Conservation (phyloP, 2,329 filamentous ascomycete genomes). For the Davidsoniella australis region DNA sequence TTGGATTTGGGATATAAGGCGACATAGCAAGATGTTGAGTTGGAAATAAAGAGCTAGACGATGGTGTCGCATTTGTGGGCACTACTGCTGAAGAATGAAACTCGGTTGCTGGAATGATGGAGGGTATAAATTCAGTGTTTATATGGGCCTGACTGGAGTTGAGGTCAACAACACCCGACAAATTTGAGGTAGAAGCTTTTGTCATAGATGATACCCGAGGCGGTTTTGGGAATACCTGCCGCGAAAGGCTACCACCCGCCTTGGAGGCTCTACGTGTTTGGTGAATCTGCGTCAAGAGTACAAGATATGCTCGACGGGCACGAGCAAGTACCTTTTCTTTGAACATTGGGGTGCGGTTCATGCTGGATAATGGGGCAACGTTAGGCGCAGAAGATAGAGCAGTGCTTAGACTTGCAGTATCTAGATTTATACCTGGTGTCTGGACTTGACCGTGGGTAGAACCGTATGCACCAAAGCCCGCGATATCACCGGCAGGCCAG, state of each 20-base stretch:
- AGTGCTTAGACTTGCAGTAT: neutral
- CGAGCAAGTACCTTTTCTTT: neutral
- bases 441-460: neutral
- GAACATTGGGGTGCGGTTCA: no score
- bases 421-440: neutral
- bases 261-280: neutral
- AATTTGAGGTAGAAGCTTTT: neutral
- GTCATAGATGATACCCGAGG: conserved; percentile 1
- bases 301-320: conserved; percentile 3
- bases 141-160: neutral
- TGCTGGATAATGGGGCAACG: no score
- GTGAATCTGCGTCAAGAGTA: neutral
- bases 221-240: conserved; percentile 7
- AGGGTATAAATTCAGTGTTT: neutral
- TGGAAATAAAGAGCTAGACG: no score
- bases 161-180: neutral
- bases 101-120: no score
- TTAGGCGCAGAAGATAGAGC: no score
- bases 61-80: no score
- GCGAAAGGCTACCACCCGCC: neutral
- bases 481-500: neutral
- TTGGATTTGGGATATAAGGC: no score
- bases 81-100: no score
- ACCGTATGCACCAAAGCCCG: neutral
- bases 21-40: no score